Evolutionary conservation across 2,329 filamentous ascomycete species (phyloP).

Genomic region (Hypoxylon sp.): DNA sequence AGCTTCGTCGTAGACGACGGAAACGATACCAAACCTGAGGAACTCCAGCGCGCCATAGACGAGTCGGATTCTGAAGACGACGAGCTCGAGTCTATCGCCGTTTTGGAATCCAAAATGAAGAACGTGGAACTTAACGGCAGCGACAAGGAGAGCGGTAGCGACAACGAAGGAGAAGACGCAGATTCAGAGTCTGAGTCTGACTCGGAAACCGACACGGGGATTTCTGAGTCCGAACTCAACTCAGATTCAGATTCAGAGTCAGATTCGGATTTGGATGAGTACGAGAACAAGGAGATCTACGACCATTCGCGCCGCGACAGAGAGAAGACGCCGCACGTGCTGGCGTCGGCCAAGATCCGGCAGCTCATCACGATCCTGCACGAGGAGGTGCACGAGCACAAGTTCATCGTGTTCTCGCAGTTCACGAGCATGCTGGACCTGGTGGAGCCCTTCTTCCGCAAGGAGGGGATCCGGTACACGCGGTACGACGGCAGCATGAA

Average conservation of each 20-base stretch:
- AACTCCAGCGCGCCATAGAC: constrained; percentile 39
- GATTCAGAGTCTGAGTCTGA: constrained; percentile 38
- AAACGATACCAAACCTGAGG: constrained; percentile 43
- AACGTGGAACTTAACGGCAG: constrained; percentile 26
- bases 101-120: constrained; percentile 36
- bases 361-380: constrained; percentile 83
- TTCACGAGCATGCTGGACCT: constrained; percentile 99
- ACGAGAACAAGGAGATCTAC: neutral
- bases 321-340: constrained; percentile 59
- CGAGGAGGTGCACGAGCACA: constrained; percentile 81
- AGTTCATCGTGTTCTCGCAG: constrained; percentile 98
- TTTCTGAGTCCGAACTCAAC: constrained; percentile 52
- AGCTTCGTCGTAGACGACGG: constrained; percentile 65
- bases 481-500: constrained; percentile 96
- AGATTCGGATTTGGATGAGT: constrained; percentile 51
- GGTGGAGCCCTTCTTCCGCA: constrained; percentile 86
- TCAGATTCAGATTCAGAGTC: constrained; percentile 52
- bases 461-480: constrained; percentile 77
- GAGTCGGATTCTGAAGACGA: constrained; percentile 44
- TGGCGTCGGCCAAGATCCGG: constrained; percentile 89
- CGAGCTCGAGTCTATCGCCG: constrained; percentile 42
- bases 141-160: constrained; percentile 35
- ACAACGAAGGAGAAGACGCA: constrained; percentile 30
- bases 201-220: constrained; percentile 43
- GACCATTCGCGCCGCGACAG: constrained; percentile 46